Evolutionary conservation across 2,329 filamentous ascomycete genomes (phyloP), one percentile per base, ranked within the genome.

Genomic region (Talaromyces islandicus): DNA sequence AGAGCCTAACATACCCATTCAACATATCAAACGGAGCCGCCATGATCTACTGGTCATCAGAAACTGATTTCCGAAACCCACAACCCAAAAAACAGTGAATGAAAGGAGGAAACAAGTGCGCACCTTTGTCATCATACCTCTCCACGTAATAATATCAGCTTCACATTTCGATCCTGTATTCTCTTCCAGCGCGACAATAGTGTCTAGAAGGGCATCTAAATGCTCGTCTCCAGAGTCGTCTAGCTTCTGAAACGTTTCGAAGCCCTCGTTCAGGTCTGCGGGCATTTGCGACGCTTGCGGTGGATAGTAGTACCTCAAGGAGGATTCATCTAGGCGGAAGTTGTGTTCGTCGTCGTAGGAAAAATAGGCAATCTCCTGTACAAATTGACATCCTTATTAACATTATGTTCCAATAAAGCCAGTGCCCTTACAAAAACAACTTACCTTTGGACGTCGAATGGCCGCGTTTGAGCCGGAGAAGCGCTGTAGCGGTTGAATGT

Each of bases 91-190:
- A 6, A 41, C 14, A 17, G 14, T n/a, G n/a, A n/a, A n/a, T n/a
- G 7, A 10, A 21, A 11, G 41, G 21, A 19, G 11, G 5, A 46
- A 24, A 46, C 3, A 24, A 43, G 41, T 24, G 57, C 75, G 57
- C 71, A 92, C 91, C 83, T 97, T 99, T 64, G 94, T 97, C 88
- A 99, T 92, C 91, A 97, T 97, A 41, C 94, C 94, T 69, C 94
- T 83, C 93, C 93, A 99, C 1, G 93, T 97, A 56, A 97, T 82
- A 52, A 97, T 73, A 67, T 96, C 86, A 2, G 89, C 88, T 63
- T 92, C 87, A 32, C 88, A 86, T 69, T 83, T 87, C 68, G 84
- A 81, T 2, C 84, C 83, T 0, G 82, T 85, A 65, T 86, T 80
- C 71, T 87, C 81, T 75, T 97, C 94, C 65, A 90, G 81, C 27